Base-by-base conservation (phyloP, 148 eudicot species). In the Chenopodium berlandieri region DNA sequence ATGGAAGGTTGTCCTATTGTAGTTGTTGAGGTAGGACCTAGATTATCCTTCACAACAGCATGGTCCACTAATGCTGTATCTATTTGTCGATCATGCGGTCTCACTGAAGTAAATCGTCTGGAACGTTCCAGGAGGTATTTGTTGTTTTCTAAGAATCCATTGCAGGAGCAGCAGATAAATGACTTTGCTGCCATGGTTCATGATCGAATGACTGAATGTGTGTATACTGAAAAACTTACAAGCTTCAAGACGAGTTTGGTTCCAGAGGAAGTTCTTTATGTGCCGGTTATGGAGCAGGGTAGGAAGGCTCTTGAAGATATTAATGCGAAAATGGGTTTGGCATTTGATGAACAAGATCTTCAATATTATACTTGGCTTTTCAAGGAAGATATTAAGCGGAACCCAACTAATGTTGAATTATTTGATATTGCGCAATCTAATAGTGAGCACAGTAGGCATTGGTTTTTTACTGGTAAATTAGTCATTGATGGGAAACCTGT, bases 11-110 rank as follows among this genome's bases (percentile, higher is more conserved):
- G 83, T 19, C 80, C 78, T 72, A 63, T 82, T 32, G 77, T 87
- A 67, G 76, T 93, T 31, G 85, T 95, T 79, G 98, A 95, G 86
- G 98, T 95, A 48, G 98, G 98, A 9, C 97, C 98, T 9, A 88
- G 98, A 76, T 84, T 95, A 83, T 93, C 97, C 13, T 94, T 94
- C 77, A 94, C 97, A 20, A 94, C 97, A 34, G 97, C 98, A 11
- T 94, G 97, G 97, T 93, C 95, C 75, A 84, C 97, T 20, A 94
- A 94, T 88, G 97, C 98, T 69, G 95, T 94, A 34, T 94, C 98
- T 48, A 94, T 94, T 46, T 94, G 98, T 82, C 89, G 80, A 81
- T 90, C 97, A 5, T 94, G 97, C 64, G 92, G 95, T 23, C 78
- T 94, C 74, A 89, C 89, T 6, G 98, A 94, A 72, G 91, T 93